phyloP scores from a whole-genome alignment of 805 yeast species.

The Candida orba region DNA sequence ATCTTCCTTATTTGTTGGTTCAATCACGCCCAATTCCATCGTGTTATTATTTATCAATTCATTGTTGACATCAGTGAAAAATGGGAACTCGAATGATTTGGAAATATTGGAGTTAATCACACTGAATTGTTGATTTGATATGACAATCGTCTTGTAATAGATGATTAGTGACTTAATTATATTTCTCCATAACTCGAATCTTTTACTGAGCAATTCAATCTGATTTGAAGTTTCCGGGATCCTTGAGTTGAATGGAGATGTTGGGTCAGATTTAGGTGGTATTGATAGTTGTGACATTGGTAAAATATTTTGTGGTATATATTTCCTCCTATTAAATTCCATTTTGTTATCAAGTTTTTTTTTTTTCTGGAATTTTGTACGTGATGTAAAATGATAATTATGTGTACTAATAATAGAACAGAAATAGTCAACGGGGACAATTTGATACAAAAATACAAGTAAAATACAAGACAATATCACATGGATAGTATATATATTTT shows the following conservation, averaged over 20 bases:
- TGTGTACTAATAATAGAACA: too few species aligned
- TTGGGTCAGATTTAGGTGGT: constrained; percentile 16
- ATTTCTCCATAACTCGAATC: constrained; percentile 83
- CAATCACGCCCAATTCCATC: constrained; percentile 27
- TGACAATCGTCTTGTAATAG: constrained; percentile 70
- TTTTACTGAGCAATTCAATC: constrained; percentile 72
- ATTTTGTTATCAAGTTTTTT: too few species aligned
- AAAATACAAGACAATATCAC: too few species aligned
- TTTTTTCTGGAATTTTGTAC: too few species aligned
- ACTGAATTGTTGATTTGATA: constrained; percentile 79
- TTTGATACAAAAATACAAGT: too few species aligned
- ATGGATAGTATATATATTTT: too few species aligned
- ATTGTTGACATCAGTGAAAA: constrained; percentile 22
- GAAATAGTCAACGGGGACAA: too few species aligned
- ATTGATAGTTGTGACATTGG: constrained; percentile 8
- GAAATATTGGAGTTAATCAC: constrained; percentile 74
- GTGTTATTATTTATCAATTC: not conserved
- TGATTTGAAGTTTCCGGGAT: constrained; percentile 64
- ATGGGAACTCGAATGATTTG: constrained; percentile 56
- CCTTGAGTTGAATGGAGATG: constrained; percentile 35
- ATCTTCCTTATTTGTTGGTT: constrained; percentile 23
- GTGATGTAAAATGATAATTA: too few species aligned
- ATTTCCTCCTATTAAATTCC: too few species aligned
- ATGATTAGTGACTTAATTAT: constrained; percentile 67
- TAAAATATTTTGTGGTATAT: too few species aligned